Conservation (phyloP, 2,329 filamentous ascomycete genomes). For the Trichoderma sp. region DNA sequence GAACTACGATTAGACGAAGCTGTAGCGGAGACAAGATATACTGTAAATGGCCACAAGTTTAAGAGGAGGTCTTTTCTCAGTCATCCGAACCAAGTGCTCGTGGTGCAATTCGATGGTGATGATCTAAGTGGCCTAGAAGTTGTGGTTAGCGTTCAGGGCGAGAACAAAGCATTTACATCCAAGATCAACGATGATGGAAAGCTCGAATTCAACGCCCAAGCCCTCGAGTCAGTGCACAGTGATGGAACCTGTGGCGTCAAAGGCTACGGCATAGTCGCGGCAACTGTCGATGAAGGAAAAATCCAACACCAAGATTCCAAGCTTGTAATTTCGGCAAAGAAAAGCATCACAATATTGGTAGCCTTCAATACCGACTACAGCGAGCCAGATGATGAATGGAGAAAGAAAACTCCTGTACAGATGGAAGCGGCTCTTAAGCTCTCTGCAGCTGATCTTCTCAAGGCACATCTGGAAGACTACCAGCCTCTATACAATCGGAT, state of each 20-base stretch:
- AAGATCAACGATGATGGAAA: neutral
- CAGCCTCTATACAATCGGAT: constrained; percentile 13
- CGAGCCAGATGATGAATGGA: neutral
- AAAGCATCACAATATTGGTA: constrained; percentile 6
- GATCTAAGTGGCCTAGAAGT: neutral
- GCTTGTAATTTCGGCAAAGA: constrained; percentile 7
- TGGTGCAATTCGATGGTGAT: constrained; percentile 2
- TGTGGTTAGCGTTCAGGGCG: neutral
- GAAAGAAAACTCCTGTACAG: neutral
- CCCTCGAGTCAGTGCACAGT: constrained; percentile 18
- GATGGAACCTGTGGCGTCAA: constrained; percentile 19
- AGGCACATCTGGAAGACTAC: constrained; percentile 8
- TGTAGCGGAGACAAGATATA: constrained; percentile 10
- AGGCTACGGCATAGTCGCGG: constrained; percentile 9
- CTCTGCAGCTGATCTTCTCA: neutral
- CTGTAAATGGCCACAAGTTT: neutral
- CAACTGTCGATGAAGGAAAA: constrained; percentile 2
- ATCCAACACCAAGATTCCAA: neutral
- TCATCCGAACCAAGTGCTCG: constrained; percentile 13
- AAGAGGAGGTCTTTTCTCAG: constrained; percentile 9
- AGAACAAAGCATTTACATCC: constrained; percentile 17
- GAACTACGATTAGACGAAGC: constrained; percentile 19
- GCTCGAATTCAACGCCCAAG: constrained; percentile 12
- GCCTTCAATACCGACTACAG: constrained; percentile 16
- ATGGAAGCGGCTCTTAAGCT: neutral